phyloP scores from a whole-genome alignment of 208 protist genomes.

The Angomonas deanei region DNA sequence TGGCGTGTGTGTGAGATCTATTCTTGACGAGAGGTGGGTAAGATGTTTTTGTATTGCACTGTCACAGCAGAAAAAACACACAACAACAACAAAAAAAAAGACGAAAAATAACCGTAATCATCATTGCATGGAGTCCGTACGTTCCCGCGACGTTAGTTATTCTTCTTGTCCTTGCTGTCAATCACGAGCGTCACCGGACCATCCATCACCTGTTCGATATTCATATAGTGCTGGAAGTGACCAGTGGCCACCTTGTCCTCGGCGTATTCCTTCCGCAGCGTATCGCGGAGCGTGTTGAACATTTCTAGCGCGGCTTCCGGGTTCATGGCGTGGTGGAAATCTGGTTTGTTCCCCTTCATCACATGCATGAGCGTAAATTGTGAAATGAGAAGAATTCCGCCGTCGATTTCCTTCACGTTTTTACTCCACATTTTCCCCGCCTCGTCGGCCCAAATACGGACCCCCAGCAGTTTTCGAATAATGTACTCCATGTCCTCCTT shows the following conservation, averaged over 20 bases:
- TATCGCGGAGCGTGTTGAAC: slow-evolving; percentile 74
- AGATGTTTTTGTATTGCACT: too few relatives aligned
- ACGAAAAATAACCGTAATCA: background rate
- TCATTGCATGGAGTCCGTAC: background rate
- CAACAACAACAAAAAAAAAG: background rate
- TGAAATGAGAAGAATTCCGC: slow-evolving; percentile 80
- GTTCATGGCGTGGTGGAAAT: slow-evolving; percentile 90
- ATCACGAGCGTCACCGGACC: slow-evolving; percentile 87
- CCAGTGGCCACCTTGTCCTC: slow-evolving; percentile 67
- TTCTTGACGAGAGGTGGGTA: too few relatives aligned
- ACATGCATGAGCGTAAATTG: slow-evolving; percentile 90
- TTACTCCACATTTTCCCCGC: slow-evolving; percentile 68
- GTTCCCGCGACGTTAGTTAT: background rate
- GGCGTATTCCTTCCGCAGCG: slow-evolving; percentile 40
- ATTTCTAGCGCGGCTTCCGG: slow-evolving; percentile 56
- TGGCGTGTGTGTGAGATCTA: too few relatives aligned
- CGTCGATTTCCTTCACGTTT: slow-evolving; percentile 80
- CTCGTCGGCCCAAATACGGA: slow-evolving; percentile 63
- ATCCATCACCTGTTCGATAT: slow-evolving; percentile 78
- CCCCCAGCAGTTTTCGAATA: slow-evolving; percentile 64
- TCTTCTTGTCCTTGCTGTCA: slow-evolving; percentile 51
- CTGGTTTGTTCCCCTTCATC: slow-evolving; percentile 87
- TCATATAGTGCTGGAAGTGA: slow-evolving; percentile 87
- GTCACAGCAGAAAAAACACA: background rate
- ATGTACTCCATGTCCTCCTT: slow-evolving; percentile 77